Evolutionary conservation across 331 rosid genomes (phyloP), one percentile per base, ranked within the genome.

Genomic region (Malus hybrid): DNA sequence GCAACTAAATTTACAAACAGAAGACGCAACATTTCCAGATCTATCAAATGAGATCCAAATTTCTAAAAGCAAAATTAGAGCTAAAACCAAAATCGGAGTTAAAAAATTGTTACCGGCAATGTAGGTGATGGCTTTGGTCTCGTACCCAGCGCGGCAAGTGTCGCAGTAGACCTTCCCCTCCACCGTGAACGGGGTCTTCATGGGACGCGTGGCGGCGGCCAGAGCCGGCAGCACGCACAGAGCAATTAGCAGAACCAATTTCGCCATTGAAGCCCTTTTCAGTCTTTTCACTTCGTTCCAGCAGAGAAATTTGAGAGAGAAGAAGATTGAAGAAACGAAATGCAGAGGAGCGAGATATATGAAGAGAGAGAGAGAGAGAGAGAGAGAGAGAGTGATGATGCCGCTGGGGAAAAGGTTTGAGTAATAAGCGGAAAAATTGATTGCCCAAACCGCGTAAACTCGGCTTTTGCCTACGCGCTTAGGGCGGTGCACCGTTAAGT

Each of bases 121-220:
- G 82, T 85, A 83, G 75, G 90, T 84, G 14, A 88, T 74, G 68
- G 97, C 97, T 3, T 92, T 32, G 79, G 97, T 90, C 77, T 95
- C 99, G 71, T 83, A 95, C 65, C 96, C 96, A 73, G 95, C 92
- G 42, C 89, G 93, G 86, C 99, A 95, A 42, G 64, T 74, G 77
- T 95, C 99, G 52, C 99, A 95, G 87, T 56, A 89, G 11, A 95
- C 93, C 14, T 66, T 81, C 10, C 99, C 99, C 63, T 80, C 79
- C 22, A 95, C 87, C 12, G 55, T 14, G 60, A 89, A 84, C 6
- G 96, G 97, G 29, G 48, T 80, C 77, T 79, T 84, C 13, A 77
- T 76, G 0, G 92, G 97, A 27, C 96, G 96, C 36, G 75, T 83
- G n/a, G 89, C 97, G 6, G 52, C 22, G 63, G 86, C 93, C 80